These are phyloP conservation scores for Phytopythium sindhum DNA, from an alignment of 352 stramenopile genomes.

Conservation along the genomic window DNA sequence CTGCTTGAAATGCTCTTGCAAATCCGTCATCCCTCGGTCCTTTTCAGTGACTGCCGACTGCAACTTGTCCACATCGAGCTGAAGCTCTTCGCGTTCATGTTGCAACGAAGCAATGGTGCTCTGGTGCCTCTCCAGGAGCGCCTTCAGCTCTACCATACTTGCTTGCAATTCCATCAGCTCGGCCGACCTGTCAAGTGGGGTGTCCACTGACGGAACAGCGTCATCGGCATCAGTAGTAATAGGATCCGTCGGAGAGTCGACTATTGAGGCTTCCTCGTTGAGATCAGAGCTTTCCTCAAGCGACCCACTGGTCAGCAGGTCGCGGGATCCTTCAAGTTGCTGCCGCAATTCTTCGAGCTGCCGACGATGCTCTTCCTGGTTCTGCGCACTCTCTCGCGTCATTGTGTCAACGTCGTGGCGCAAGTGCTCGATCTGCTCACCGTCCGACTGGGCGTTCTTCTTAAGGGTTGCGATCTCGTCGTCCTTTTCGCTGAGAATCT, in stretches of 20 bases:
- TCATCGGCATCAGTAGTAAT: conserved; percentile 13
- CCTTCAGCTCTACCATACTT: conserved; percentile 12
- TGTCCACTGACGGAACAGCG: background rate
- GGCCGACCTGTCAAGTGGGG: background rate
- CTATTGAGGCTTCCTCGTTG: background rate
- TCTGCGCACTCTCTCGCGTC: conserved; percentile 16
- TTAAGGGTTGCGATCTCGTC: conserved; percentile 39
- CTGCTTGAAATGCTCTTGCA: conserved; percentile 1
- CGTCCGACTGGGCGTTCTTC: conserved; percentile 18
- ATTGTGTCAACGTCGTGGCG: conserved; percentile 24
- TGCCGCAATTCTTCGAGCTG: conserved; percentile 21
- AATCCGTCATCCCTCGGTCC: background rate
- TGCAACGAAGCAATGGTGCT: conserved; percentile 13
- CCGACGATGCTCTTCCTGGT: conserved; percentile 21
- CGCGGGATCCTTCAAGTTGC: conserved; percentile 11
- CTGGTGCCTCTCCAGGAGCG: conserved; percentile 11
- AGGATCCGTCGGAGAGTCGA: conserved; percentile 9
- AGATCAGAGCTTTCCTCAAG: conserved; percentile 2
- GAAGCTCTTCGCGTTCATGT: conserved; percentile 8
- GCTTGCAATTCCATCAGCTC: conserved; percentile 11
- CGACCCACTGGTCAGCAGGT: conserved; percentile 10
- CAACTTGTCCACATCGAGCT: conserved; percentile 10
- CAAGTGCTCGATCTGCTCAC: conserved; percentile 28
- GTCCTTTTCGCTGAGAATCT: conserved; percentile 36
- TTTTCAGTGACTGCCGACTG: conserved; percentile 1